Evolutionary conservation across 495 filamentous ascomycete genomes (phyloP), one percentile per base, ranked within the genome.

Genomic region (Neurospora sp.): DNA sequence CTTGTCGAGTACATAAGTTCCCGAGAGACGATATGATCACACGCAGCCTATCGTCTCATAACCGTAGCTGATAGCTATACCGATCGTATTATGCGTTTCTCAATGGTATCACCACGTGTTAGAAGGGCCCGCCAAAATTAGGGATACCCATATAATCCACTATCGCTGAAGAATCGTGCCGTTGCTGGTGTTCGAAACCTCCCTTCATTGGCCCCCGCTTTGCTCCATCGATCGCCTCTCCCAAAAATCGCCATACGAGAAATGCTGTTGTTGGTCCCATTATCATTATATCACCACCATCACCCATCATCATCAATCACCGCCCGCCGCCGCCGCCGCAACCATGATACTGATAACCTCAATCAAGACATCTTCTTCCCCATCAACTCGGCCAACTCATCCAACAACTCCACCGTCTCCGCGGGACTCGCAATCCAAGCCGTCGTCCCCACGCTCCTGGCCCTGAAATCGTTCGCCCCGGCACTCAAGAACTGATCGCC

Each of bases 401-500:
- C 94, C 68, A 98, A 80, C 71, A 98, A 81, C 75, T 91, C 88
- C 8, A 97, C 92, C 42, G 96, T 98, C 83, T 99, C 96, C 1
- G 86, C 83, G 0, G 96, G 96, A 77, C 85, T 97, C 14, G 96
- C 94, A 74, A 99, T 97, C 96, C 96, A 99, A 6, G 88, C 87
- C 31, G 88, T 90, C 6, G 87, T 90, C 9, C 87, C 88, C n/a
- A 89, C 87, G 74, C 84, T 87, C 69, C 88, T 78, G 20, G 87
- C 94, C 85, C 97, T 96, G 83, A 98, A 98, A 79, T 98, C 96
- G 82, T 99, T 99, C 4, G 94, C 94, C 0, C 96, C 96, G 10
- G 94, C 96, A 39, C 90, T 94, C 71, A 99, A 83, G 80, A 99
- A 99, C 83, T 99, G 96, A 80, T 99, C 96, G 38, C 94, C 94